phyloP scores from a whole-genome alignment of 108 stramenopile species.

The Parmales sp. region DNA sequence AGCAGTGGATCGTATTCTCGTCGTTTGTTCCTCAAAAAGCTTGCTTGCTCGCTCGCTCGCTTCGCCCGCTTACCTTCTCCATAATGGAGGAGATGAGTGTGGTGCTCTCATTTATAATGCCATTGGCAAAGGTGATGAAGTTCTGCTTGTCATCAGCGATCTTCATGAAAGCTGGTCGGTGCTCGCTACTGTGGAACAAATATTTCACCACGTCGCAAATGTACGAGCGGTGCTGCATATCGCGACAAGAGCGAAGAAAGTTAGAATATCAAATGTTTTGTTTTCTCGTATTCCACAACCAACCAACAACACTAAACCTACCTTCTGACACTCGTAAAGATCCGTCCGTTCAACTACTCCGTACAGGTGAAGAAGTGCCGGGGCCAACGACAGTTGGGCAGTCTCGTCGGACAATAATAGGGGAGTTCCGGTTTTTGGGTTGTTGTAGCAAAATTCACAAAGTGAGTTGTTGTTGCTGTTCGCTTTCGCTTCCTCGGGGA shows the following conservation, averaged over 20 bases:
- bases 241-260: no score
- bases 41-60: no score
- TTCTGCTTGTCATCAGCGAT: constrained; percentile 72
- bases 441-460: no score
- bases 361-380: constrained; percentile 84
- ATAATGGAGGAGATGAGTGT: constrained; percentile 82
- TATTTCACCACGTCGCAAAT: constrained; percentile 82
- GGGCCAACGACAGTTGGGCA: constrained; percentile 80
- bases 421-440: constrained; percentile 52
- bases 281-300: no score
- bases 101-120: constrained; percentile 96
- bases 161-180: constrained; percentile 75
- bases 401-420: constrained; percentile 58
- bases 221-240: constrained; percentile 78
- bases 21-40: no score
- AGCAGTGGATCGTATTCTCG: no score
- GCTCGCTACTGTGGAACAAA: constrained; percentile 82
- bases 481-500: constrained; percentile 47
- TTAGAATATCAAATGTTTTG: no score
- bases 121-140: constrained; percentile 95
- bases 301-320: no score
- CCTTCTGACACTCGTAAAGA: constrained; percentile 86
- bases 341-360: constrained; percentile 96
- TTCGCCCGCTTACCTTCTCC: no score
- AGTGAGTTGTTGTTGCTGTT: no score